Base-by-base conservation (phyloP, 2,329 filamentous ascomycete species). In the Colletotrichum godetiae region DNA sequence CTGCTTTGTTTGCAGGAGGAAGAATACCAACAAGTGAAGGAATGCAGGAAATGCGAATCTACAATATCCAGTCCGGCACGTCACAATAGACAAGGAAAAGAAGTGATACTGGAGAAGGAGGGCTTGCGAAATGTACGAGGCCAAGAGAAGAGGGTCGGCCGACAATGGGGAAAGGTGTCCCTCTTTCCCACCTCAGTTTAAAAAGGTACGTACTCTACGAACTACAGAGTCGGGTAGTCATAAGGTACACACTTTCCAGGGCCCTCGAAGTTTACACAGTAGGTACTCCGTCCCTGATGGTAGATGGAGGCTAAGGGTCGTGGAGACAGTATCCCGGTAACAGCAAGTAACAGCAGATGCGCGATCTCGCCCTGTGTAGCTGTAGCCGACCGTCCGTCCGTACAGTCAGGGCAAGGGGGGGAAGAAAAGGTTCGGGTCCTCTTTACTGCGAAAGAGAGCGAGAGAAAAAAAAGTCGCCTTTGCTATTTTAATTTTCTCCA, bases 321-420 rank as follows among this genome's bases (percentile, higher is more conserved):
- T 62, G 42, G 59, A 52, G 59, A 49, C 27, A 4, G 6, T 33
- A 63, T 63, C 60, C 60, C 33, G 42, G 60, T 53, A 52, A 29
- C 49, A 57, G 35, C 49, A 27, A 55, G 59, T 35, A 52, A 49
- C 53, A 58, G 35, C 11, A 13, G 33, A 56, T 33, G 31, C 29
- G 60, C 60, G 65, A 72, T 69, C 63, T 71, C 31, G 65, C 52
- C 57, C n/a, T 63, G 58, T 68, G 58, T 46, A 63, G 29, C 37
- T 15, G 37, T 42, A 61, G 62, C 56, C 33, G 59, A 59, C 52
- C 42, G 42, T 22, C 42, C 42, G 42, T 22, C 42, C 42, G 12
- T n/a, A 13, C 22, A 37, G 31, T 27, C 12, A 46, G 19, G 46
- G n/a, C 49, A 5, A 27, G 29, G 15, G 33, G 59, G 49, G 49